Evolutionary conservation across 2,329 filamentous ascomycete species (phyloP).

Genomic region (Ophiostoma pallidulum): DNA sequence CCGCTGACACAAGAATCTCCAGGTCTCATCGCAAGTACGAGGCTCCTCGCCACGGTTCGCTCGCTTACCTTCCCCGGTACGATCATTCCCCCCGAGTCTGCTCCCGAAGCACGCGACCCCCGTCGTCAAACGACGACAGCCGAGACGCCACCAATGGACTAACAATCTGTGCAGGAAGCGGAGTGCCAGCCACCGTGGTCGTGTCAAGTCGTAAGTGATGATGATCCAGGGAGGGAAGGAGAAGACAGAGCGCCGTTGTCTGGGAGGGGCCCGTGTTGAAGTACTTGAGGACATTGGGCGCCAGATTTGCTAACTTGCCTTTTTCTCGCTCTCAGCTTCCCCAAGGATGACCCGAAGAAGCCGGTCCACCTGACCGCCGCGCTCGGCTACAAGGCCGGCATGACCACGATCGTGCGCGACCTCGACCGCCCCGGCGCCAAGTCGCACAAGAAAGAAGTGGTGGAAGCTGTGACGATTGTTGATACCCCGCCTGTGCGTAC

Average conservation of each 20-base stretch:
- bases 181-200: constrained; percentile 23
- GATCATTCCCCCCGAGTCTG: constrained; percentile 6
- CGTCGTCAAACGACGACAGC: neutral
- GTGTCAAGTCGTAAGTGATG: constrained; percentile 84
- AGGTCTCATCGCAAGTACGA: constrained; percentile 53
- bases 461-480: constrained; percentile 80
- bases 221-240: neutral
- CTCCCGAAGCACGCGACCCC: neutral
- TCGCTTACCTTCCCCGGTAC: constrained; percentile 63
- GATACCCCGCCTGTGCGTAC: constrained; percentile 91
- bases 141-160: constrained; percentile 6
- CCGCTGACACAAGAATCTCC: constrained; percentile 18
- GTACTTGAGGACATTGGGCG: no score
- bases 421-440: constrained; percentile 98
- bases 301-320: constrained; percentile 14
- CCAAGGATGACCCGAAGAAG: constrained; percentile 99
- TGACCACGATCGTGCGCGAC: constrained; percentile 99
- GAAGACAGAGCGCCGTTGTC: no score
- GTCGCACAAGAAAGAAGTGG: constrained; percentile 98
- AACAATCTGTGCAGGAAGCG: constrained; percentile 17
- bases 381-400: constrained; percentile 99
- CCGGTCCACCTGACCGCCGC: constrained; percentile 95
- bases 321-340: constrained; percentile 81
- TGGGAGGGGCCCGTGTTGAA: no score
- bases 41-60: constrained; percentile 90